Conservation (phyloP, 2,329 filamentous ascomycete species). For the Fusarium nanum region DNA sequence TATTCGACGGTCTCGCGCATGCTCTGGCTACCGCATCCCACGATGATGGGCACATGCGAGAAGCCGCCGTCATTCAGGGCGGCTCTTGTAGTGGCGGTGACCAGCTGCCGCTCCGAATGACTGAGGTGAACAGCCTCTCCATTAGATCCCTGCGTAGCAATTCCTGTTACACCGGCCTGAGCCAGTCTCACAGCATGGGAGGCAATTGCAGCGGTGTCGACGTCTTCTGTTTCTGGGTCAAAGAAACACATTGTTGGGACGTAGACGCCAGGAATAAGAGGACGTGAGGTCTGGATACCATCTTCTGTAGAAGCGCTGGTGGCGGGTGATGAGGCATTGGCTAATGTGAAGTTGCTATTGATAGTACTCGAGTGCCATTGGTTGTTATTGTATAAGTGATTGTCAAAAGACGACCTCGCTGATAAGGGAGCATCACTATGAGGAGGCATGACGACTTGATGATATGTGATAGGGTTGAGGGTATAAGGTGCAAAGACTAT, state of each 20-base stretch:
- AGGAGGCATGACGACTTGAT: slow-evolving; percentile 34
- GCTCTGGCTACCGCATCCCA: slow-evolving; percentile 79
- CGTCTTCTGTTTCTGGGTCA: slow-evolving; percentile 70
- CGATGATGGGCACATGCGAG: slow-evolving; percentile 75
- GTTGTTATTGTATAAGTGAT: slow-evolving; percentile 46
- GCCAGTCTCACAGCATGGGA: slow-evolving; percentile 76
- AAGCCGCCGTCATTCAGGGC: slow-evolving; percentile 75
- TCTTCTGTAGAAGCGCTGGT: slow-evolving; percentile 56
- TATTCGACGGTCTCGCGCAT: slow-evolving; percentile 77
- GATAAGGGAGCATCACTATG: slow-evolving; percentile 43
- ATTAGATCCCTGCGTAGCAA: slow-evolving; percentile 84
- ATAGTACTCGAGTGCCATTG: slow-evolving; percentile 45
- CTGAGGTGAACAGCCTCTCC: slow-evolving; percentile 85
- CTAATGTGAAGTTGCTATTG: slow-evolving; percentile 43
- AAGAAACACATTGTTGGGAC: slow-evolving; percentile 83
- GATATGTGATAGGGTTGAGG: background rate
- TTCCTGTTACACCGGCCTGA: slow-evolving; percentile 76
- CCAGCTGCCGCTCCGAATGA: slow-evolving; percentile 73
- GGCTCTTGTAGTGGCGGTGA: slow-evolving; percentile 76
- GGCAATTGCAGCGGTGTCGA: slow-evolving; percentile 71
- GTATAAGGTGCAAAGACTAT: background rate
- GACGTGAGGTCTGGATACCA: slow-evolving; percentile 52
- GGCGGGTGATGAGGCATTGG: slow-evolving; percentile 53
- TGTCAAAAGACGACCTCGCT: slow-evolving; percentile 24
- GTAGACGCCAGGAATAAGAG: slow-evolving; percentile 69